Evolutionary conservation across 257 asterid species (phyloP), one percentile per base, ranked within the genome.

Genomic region (Solanum ahanhuiri): DNA sequence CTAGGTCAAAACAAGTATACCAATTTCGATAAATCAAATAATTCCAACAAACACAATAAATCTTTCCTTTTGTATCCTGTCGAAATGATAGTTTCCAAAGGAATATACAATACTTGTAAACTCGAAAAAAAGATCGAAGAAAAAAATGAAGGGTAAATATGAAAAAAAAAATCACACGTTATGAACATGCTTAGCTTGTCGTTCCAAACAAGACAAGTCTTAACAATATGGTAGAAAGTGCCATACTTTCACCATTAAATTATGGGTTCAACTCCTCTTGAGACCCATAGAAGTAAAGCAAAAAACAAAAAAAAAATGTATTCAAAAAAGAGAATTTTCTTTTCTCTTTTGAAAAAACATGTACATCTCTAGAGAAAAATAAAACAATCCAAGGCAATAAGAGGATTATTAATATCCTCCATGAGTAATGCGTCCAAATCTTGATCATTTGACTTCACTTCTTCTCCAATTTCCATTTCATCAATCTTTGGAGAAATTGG

Each of bases 331-430:
- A 12, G 35, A 1, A n/a, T 75, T n/a, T 72, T 17, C 20, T 39
- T 9, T 41, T 9, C 12, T 41, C 48, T 41, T 41, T 17, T 11
- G 17, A 7, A 71, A 33, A 17, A 18, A 9, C 35, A 70, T 79
- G 66, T 79, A 25, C 25, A 28, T 43, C 64, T 87, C 87, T 64
- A 95, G 71, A 95, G 91, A 81, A 95, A 95, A 88, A 95, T 95
- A 87, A 95, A 95, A 87, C 98, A 95, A 87, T 95, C 98, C 93
- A 95, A 88, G 25, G 98, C 97, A 82, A 95, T 93, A 7, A 76
- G 95, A 48, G 98, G 98, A 89, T 94, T 95, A 25, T 92, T 79
- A 25, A 94, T 82, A 84, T 95, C 98, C 89, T 95, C 96, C 93
- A 89, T 87, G 23, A 91, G 82, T 20, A 87, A 83, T 37, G 85